A percentile compares a stretch with the other conserved stretches of the same genome.
Conservation (phyloP, 805 yeast genomes). For the Wickerhamomyces silvicola region DNA sequence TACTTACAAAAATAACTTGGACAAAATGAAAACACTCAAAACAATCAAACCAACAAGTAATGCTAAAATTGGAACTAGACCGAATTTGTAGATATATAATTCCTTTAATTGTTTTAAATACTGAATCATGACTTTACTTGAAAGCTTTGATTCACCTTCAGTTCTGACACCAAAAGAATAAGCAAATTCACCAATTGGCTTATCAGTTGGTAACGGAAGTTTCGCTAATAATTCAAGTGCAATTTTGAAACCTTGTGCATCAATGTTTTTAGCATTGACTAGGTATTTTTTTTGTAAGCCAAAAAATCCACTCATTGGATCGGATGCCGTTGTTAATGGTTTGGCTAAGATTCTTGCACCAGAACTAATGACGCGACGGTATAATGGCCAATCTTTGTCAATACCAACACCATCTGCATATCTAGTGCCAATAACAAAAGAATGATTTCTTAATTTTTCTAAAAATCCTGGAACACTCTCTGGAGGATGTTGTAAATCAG, state of each 20-base stretch:
- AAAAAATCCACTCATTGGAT: conserved; percentile 49
- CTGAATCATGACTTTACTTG: conserved; percentile 43
- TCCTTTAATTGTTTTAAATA: conserved; percentile 41
- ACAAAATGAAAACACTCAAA: conserved; percentile 24
- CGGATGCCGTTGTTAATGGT: conserved; percentile 45
- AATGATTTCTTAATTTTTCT: conserved; percentile 31
- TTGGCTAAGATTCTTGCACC: conserved; percentile 44
- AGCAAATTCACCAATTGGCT: conserved; percentile 39
- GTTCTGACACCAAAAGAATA: conserved; percentile 48
- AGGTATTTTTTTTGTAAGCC: conserved; percentile 42
- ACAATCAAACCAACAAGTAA: conserved; percentile 26
- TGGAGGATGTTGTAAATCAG: conserved; percentile 49
- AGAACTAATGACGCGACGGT: conserved; percentile 41
- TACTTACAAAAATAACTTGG: conserved; percentile 13
- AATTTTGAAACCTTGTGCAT: conserved; percentile 43
- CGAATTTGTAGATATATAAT: conserved; percentile 39
- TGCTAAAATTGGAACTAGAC: conserved; percentile 30
- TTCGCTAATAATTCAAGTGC: conserved; percentile 44
- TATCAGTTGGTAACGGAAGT: conserved; percentile 32
- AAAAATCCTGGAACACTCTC: conserved; percentile 42
- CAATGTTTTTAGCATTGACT: conserved; percentile 26
- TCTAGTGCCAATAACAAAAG: conserved; percentile 45
- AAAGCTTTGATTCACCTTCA: conserved; percentile 45
- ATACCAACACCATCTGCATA: conserved; percentile 51
- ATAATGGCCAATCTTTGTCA: conserved; percentile 47